phyloP scores from a whole-genome alignment of 371 early-diverging fungal genomes.

The Zopfochytrium polystomum region DNA sequence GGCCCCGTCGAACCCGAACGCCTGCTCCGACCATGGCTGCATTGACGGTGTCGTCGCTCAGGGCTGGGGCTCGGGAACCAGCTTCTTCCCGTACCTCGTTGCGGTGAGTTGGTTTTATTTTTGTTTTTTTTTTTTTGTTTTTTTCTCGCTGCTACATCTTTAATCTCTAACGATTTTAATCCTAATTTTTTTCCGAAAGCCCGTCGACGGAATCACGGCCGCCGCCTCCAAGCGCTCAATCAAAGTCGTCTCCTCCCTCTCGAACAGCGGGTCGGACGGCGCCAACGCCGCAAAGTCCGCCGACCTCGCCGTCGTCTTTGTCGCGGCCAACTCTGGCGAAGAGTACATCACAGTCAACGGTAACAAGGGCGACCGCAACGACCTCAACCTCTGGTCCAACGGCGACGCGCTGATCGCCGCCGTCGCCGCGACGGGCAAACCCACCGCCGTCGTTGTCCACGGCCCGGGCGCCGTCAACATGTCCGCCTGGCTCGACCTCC shows the following conservation, averaged over 20 bases:
- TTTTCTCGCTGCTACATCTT: background rate
- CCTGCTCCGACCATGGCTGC: no score
- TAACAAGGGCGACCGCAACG: no score
- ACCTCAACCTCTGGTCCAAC: slow-evolving; percentile 58
- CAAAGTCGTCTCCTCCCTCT: slow-evolving; percentile 30
- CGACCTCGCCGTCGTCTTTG: slow-evolving; percentile 60
- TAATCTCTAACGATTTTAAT: background rate
- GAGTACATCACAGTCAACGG: slow-evolving; percentile 46
- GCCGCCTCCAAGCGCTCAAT: slow-evolving; percentile 35
- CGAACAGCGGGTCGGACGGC: slow-evolving; percentile 43
- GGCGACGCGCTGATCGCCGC: slow-evolving; percentile 48
- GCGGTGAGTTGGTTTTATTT: slow-evolving; percentile 38
- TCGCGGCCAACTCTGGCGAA: slow-evolving; percentile 59
- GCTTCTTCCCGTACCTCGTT: slow-evolving; percentile 57
- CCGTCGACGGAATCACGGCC: slow-evolving; percentile 44
- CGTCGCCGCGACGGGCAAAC: slow-evolving; percentile 51
- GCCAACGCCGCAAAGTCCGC: slow-evolving; percentile 43
- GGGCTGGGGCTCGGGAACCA: slow-evolving; percentile 67
- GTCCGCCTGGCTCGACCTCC: slow-evolving; percentile 54
- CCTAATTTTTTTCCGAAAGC: slow-evolving; percentile 15
- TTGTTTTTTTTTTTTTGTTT: background rate
- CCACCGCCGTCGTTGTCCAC: slow-evolving; percentile 61
- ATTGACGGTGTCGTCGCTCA: slow-evolving; percentile 58
- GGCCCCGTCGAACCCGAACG: slow-evolving; percentile 25
- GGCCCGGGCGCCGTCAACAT: slow-evolving; percentile 56